Conservation (phyloP, 352 stramenopile genomes). For the Pythium dissimile region DNA sequence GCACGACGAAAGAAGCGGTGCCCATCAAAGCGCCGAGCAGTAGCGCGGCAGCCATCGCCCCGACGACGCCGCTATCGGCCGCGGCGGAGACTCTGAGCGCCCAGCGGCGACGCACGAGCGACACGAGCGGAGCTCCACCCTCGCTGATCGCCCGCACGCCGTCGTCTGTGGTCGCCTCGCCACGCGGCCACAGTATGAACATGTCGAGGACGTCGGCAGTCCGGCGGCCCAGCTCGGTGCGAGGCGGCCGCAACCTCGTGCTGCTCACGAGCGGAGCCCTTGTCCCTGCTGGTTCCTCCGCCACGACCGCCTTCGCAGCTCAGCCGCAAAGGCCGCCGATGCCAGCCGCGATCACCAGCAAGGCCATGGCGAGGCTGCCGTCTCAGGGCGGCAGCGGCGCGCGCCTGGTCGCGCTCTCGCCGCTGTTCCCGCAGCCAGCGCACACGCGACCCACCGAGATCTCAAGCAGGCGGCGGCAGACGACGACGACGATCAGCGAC, state of each 20-base stretch:
- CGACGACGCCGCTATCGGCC: background rate
- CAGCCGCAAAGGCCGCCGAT: background rate
- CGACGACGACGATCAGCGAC: slow-evolving; percentile 9
- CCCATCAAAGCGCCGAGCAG: slow-evolving; percentile 16
- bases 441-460: slow-evolving; percentile 1
- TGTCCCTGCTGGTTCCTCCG: background rate
- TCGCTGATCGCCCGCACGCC: background rate
- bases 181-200: background rate
- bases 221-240: slow-evolving; percentile 41
- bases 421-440: slow-evolving; percentile 7
- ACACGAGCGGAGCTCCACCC: background rate
- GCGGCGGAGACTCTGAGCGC: background rate
- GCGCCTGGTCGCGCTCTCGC: slow-evolving; percentile 31
- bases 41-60: background rate
- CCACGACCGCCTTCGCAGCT: background rate
- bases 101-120: slow-evolving; percentile 8
- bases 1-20: slow-evolving; percentile 10
- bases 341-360: background rate
- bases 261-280: slow-evolving; percentile 12
- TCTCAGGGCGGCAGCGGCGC: slow-evolving; percentile 8
- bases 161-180: background rate
- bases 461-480: slow-evolving; percentile 12
- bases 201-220: background rate
- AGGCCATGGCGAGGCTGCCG: slow-evolving; percentile 3
- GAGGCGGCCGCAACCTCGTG: slow-evolving; percentile 48